A percentile compares a stretch with the other conserved stretches of the same genome.
phyloP scores from a whole-genome alignment of 2,329 filamentous ascomycete genomes.

The Aspergillus sclerotialis region DNA sequence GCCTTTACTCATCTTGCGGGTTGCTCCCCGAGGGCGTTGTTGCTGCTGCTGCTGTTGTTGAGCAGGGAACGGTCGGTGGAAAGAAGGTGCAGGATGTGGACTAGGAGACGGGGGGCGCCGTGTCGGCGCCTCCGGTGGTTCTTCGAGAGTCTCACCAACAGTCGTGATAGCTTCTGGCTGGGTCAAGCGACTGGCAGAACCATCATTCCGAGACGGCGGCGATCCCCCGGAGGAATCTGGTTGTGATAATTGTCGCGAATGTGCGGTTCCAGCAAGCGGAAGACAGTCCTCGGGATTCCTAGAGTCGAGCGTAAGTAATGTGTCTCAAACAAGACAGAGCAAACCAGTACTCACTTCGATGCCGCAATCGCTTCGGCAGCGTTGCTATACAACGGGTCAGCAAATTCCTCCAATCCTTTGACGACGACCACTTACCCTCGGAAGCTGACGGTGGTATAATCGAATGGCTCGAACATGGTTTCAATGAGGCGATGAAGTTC shows the following conservation, averaged over 20 bases:
- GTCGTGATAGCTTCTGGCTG: conserved; percentile 21
- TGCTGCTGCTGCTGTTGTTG: too few relatives aligned
- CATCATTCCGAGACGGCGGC: conserved; percentile 23
- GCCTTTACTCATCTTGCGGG: conserved; percentile 66
- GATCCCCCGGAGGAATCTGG: conserved; percentile 25
- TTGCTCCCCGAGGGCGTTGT: conserved; percentile 50
- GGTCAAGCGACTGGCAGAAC: conserved; percentile 18
- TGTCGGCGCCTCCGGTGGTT: conserved; percentile 16
- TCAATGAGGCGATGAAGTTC: conserved; percentile 93
- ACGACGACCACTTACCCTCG: conserved; percentile 51
- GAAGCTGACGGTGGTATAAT: conserved; percentile 80
- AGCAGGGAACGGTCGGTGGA: conserved; percentile 32
- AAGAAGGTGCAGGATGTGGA: conserved; percentile 27
- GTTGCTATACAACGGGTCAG: conserved; percentile 17
- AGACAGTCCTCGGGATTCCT: conserved; percentile 36
- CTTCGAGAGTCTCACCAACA: conserved; percentile 19
- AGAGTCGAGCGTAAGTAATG: conserved; percentile 7
- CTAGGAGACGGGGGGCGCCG: conserved; percentile 22
- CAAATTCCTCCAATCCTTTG: conserved; percentile 1
- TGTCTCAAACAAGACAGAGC: conserved; percentile 3
- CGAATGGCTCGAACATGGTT: conserved; percentile 86
- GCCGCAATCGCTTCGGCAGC: conserved; percentile 36
- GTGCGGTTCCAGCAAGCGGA: conserved; percentile 17
- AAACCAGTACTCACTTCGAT: conserved; percentile 19
- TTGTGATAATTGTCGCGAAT: conserved; percentile 32